A percentile compares a stretch with the other conserved stretches of the same genome.
phyloP scores from a whole-genome alignment of 345 rosid species.

The Citrus unshiu region DNA sequence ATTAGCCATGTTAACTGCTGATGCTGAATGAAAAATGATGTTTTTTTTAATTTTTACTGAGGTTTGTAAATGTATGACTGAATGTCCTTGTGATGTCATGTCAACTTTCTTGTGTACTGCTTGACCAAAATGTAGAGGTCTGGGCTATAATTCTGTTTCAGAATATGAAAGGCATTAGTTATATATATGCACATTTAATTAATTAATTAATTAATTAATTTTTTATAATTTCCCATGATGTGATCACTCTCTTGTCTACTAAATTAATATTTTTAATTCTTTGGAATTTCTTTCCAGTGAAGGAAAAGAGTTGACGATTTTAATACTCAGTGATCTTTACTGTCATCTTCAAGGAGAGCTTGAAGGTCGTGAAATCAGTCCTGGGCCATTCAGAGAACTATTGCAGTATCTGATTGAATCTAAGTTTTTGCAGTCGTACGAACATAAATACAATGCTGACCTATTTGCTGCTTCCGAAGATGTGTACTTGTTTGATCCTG shows the following conservation, averaged over 20 bases:
- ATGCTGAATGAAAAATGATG: not conserved
- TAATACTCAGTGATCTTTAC: constrained; percentile 69
- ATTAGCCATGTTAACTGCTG: not conserved
- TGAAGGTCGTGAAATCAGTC: constrained; percentile 74
- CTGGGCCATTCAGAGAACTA: constrained; percentile 88
- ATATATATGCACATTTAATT: not conserved
- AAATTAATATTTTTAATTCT: constrained; percentile 1
- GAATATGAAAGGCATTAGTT: not conserved
- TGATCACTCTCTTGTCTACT: not conserved
- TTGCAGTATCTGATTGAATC: constrained; percentile 60
- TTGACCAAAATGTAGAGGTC: not conserved
- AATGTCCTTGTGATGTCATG: not conserved
- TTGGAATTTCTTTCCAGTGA: constrained; percentile 48
- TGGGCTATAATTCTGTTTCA: not conserved
- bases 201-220: too few species aligned
- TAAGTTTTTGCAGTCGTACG: constrained; percentile 48
- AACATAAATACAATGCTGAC: constrained; percentile 30
- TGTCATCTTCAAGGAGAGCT: constrained; percentile 88
- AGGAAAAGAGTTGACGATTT: constrained; percentile 57
- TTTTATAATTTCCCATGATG: not conserved
- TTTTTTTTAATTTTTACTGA: not conserved
- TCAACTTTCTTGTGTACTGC: not conserved
- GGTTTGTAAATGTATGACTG: not conserved
- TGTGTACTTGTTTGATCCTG: constrained; percentile 44
- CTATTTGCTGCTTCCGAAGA: constrained; percentile 27